Conservation (phyloP, 441 rosid species). For the Pelargonium cotyledonis region DNA sequence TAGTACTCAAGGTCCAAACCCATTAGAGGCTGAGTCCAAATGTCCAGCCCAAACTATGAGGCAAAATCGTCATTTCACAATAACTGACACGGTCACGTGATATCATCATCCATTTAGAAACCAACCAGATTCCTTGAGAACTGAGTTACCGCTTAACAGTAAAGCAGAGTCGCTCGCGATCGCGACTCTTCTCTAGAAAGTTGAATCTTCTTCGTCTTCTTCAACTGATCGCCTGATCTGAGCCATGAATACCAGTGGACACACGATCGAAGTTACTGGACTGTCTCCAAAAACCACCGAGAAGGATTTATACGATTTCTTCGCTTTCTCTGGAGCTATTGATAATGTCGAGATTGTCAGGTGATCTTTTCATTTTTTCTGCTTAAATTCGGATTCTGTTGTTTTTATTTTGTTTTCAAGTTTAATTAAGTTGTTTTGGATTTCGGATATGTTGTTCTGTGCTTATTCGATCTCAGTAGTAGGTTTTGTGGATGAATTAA, state of each 20-base stretch:
- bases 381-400: not conserved
- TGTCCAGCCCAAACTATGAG: too few species aligned
- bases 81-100: not conserved
- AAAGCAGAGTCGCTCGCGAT: not conserved
- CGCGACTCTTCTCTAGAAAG: not conserved
- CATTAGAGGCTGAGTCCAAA: too few species aligned
- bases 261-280: constrained; percentile 58
- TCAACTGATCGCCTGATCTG: not conserved
- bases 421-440: too few species aligned
- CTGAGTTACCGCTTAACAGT: not conserved
- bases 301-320: constrained; percentile 58
- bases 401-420: not conserved
- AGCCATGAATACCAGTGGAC: constrained; percentile 39
- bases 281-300: constrained; percentile 62
- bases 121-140: not conserved
- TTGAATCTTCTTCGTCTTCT: not conserved
- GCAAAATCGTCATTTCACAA: not conserved
- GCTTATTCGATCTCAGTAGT: not conserved
- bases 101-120: not conserved
- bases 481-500: not conserved
- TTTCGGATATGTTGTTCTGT: not conserved
- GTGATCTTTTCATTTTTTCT: constrained; percentile 20
- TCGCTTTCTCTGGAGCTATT: constrained; percentile 65
- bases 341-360: constrained; percentile 52
- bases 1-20: too few species aligned